These are phyloP conservation scores for Rossbeevera mucosa DNA, from an alignment of 768 basidiomycete genomes.

Conservation along the genomic window DNA sequence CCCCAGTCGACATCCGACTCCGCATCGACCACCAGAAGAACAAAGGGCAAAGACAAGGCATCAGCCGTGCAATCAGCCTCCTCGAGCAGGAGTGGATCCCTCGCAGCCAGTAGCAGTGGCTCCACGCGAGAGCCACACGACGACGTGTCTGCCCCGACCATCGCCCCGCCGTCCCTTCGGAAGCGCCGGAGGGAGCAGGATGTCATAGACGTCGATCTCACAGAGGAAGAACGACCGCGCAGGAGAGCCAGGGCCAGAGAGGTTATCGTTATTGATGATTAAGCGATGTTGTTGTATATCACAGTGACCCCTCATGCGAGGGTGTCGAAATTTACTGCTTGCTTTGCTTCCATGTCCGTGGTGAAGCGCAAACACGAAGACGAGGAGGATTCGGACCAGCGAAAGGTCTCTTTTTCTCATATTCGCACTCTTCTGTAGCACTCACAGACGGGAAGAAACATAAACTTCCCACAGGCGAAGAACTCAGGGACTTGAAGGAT, in stretches of 20 bases:
- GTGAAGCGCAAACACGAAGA: conserved; percentile 27
- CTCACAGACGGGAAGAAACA: conserved; percentile 18
- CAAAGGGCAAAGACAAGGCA: conserved; percentile 37
- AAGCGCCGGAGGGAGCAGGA: conserved; percentile 35
- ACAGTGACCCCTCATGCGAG: conserved; percentile 7
- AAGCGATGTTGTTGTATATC: background rate
- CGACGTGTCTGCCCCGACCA: conserved; percentile 12
- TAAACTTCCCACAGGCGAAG: conserved; percentile 63
- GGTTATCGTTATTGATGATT: conserved; percentile 41
- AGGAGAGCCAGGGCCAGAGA: conserved; percentile 29
- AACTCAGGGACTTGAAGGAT: conserved; percentile 68
- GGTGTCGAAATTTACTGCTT: conserved; percentile 8
- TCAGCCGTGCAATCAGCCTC: conserved; percentile 4
- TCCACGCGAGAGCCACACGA: conserved; percentile 18
- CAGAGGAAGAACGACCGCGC: conserved; percentile 24
- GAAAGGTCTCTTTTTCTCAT: conserved; percentile 14
- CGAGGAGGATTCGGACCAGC: background rate
- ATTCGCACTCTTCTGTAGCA: background rate
- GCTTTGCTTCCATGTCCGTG: conserved; percentile 6
- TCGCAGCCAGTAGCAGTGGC: conserved; percentile 9
- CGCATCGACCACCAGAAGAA: conserved; percentile 13
- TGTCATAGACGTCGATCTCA: conserved; percentile 29
- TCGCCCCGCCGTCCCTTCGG: conserved; percentile 1
- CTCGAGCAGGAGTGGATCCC: conserved; percentile 4
- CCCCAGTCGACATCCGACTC: conserved; percentile 16